Evolutionary conservation across 257 asterid species (phyloP), one percentile per base, ranked within the genome.

Genomic region (Primulina eburnea): DNA sequence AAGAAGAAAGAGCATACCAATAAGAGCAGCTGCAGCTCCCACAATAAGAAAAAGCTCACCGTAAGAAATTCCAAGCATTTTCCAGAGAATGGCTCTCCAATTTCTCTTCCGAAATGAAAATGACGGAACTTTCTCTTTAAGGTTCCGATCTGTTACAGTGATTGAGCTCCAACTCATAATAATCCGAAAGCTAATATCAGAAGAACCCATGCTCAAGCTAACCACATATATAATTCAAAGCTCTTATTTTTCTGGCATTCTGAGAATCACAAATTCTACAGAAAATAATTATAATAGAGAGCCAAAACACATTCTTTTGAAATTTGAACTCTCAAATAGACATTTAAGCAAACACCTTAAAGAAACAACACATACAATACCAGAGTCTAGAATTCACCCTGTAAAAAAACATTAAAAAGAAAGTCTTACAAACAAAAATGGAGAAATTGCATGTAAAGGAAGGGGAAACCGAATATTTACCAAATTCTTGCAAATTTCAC

Each of bases 21-120:
- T 81, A 35, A 90, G 82, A 68, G 88, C 92, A 61, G 96, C 97
- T 17, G 96, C 75, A 61, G 92, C 96, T 73, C 98, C 97, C 21
- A 90, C 61, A 28, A 92, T 65, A 64, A 92, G 88, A 76, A 90
- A 90, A n/a, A 88, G 59, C 79, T 92, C 95, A 40, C 96, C 95
- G 17, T 87, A 88, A 0, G 98, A 90, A 79, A 92, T 29, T 28
- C 98, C 98, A 47, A 92, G 79, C 98, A 92, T 84, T 71, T 77
- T 69, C 73, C 29, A 59, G 32, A 17, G 56, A 50, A 2, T 50
- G 20, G 56, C 8, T 50, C 7, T 16, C 21, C 56, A 16, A 67
- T 33, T 47, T 28, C 33, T 40, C 26, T 32, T 65, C 28, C 14
- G 21, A 16, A 17, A 33, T 2, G 34, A 14, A 4, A 60, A 60